These are phyloP conservation scores for Choiromyces venosus DNA, from an alignment of 495 filamentous ascomycete genomes.

Conservation along the genomic window DNA sequence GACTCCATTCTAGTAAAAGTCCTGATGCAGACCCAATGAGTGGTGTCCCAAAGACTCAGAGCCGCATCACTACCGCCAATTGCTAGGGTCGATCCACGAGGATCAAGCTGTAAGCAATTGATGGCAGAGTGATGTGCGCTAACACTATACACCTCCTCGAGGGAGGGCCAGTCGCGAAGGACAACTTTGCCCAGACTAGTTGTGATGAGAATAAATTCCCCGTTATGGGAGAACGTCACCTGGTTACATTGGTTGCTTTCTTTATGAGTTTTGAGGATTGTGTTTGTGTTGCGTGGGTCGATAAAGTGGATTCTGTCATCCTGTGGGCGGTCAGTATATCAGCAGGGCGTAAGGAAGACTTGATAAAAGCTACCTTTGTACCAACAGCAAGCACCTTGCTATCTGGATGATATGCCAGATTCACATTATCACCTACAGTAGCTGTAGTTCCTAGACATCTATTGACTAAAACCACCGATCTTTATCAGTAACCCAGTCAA, in stretches of 20 bases:
- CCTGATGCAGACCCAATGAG: conserved; percentile 80
- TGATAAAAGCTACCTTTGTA: conserved; percentile 58
- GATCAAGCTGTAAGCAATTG: conserved; percentile 41
- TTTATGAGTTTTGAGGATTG: conserved; percentile 55
- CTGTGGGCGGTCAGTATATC: conserved; percentile 20
- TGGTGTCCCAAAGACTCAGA: conserved; percentile 85
- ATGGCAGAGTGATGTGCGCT: conserved; percentile 40
- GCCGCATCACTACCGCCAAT: conserved; percentile 85
- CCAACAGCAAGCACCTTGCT: conserved; percentile 76
- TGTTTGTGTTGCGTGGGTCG: conserved; percentile 45
- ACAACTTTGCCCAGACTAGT: conserved; percentile 76
- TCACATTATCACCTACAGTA: conserved; percentile 72
- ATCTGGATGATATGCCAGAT: conserved; percentile 81
- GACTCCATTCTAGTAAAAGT: conserved; percentile 73
- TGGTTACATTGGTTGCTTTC: conserved; percentile 75
- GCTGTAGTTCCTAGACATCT: conserved; percentile 29
- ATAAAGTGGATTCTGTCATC: conserved; percentile 42
- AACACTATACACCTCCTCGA: conserved; percentile 46
- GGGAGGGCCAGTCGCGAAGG: conserved; percentile 66
- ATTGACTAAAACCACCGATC: conserved; percentile 17
- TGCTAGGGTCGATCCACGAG: conserved; percentile 59
- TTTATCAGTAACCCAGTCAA: conserved; percentile 9
- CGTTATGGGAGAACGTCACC: conserved; percentile 72
- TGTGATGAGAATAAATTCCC: conserved; percentile 68
- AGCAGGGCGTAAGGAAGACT: background rate